Percentiles rank a stretch among this genome's conserved stretches.
These are phyloP conservation scores for Xylaria castorea DNA, from an alignment of 495 filamentous ascomycete genomes.

Conservation along the genomic window DNA sequence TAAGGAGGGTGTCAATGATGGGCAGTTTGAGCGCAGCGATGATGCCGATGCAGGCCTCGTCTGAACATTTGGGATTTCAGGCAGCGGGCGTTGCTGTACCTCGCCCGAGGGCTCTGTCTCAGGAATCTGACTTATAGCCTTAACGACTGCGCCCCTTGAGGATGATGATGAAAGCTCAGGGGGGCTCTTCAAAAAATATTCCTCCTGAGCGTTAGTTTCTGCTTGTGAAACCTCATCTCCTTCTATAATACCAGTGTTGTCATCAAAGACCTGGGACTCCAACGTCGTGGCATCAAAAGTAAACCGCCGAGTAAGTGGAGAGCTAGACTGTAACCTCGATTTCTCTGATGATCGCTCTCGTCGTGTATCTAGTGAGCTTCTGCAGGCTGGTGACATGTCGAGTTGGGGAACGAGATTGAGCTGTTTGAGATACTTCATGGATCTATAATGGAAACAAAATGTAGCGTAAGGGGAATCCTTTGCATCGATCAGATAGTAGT, in stretches of 20 bases:
- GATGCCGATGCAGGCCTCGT: conserved; percentile 36
- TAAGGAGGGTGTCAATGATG: conserved; percentile 53
- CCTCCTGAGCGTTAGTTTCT: neutral
- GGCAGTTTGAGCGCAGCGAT: conserved; percentile 35
- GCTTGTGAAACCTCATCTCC: neutral
- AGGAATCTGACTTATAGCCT: conserved; percentile 30
- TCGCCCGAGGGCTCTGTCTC: conserved; percentile 35
- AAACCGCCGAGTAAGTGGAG: conserved; percentile 21
- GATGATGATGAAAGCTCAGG: conserved; percentile 36
- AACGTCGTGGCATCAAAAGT: conserved; percentile 27
- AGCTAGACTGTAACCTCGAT: neutral
- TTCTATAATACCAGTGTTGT: conserved; percentile 1
- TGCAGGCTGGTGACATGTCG: conserved; percentile 7
- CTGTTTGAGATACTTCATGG: conserved; percentile 48
- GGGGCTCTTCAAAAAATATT: conserved; percentile 41
- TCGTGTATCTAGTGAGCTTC: neutral
- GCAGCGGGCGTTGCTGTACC: conserved; percentile 49
- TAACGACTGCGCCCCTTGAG: neutral
- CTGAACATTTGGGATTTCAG: conserved; percentile 42
- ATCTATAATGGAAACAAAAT: conserved; percentile 59
- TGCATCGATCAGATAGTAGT: conserved; percentile 54
- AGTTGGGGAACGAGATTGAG: conserved; percentile 46
- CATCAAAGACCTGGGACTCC: conserved; percentile 32
- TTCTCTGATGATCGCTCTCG: neutral
- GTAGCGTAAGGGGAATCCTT: conserved; percentile 54